phyloP scores from a whole-genome alignment of 106 monocot genomes.

The Dioscorea dumetorum region DNA sequence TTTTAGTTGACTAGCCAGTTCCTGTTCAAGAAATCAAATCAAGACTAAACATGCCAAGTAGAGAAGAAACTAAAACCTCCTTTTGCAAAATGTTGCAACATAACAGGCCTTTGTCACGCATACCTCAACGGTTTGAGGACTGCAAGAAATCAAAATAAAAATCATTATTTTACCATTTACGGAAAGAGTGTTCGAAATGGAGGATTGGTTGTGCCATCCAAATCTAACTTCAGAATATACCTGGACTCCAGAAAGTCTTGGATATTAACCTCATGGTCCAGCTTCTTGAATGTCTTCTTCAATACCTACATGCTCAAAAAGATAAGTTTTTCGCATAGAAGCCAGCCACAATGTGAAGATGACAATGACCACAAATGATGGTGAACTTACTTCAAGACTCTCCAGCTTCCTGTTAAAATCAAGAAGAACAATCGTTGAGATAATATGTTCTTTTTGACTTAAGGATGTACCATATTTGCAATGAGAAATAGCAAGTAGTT shows the following conservation, averaged over 20 bases:
- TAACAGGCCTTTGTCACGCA: neutral
- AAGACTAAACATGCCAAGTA: slow-evolving; percentile 1
- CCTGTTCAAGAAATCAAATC: slow-evolving; percentile 34
- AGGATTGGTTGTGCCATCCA: neutral
- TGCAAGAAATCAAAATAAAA: slow-evolving; percentile 26
- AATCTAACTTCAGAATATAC: slow-evolving; percentile 23
- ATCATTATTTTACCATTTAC: slow-evolving; percentile 17
- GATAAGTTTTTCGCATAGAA: slow-evolving; percentile 7
- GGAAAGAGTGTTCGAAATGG: slow-evolving; percentile 14
- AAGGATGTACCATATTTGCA: neutral
- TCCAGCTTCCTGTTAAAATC: slow-evolving; percentile 69
- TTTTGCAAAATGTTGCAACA: neutral
- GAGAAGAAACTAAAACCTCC: neutral
- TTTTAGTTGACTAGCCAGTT: slow-evolving; percentile 35
- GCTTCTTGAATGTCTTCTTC: slow-evolving; percentile 90
- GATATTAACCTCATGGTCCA: slow-evolving; percentile 86
- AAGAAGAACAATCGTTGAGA: slow-evolving; percentile 3
- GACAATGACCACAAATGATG: neutral
- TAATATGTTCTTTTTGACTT: neutral
- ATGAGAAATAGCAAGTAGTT: neutral
- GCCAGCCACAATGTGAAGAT: neutral
- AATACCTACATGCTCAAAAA: slow-evolving; percentile 41
- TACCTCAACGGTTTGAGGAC: slow-evolving; percentile 77
- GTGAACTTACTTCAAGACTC: slow-evolving; percentile 78
- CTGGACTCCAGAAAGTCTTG: slow-evolving; percentile 66